phyloP scores from a whole-genome alignment of 2,329 filamentous ascomycete species.

The Colletotrichum graminicola region DNA sequence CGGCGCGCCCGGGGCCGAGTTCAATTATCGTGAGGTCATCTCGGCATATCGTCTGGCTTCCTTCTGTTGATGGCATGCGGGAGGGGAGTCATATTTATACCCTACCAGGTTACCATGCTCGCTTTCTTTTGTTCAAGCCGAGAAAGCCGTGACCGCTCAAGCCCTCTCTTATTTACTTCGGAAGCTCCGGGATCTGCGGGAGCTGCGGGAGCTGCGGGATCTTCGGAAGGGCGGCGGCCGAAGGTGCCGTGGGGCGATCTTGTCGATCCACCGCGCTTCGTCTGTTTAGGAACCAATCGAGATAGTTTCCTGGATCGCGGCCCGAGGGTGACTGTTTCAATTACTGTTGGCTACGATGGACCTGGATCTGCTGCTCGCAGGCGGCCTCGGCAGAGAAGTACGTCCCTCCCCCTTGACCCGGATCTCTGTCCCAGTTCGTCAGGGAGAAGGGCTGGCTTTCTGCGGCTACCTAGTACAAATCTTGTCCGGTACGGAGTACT shows the following conservation, averaged over 20 bases:
- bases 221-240: conserved; percentile 11
- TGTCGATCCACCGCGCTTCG: background rate
- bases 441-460: background rate
- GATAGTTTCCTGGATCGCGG: background rate
- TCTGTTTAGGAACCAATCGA: background rate
- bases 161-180: background rate
- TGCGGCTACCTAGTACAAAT: background rate
- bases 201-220: background rate
- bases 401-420: background rate
- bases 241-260: conserved; percentile 3
- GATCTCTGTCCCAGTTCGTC: background rate
- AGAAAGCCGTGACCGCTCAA: conserved; percentile 13
- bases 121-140: conserved; percentile 15
- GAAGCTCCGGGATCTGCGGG: background rate
- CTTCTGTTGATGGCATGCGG: background rate
- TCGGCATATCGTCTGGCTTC: background rate
- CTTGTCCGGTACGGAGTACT: background rate
- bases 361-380: background rate
- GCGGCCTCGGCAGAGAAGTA: background rate
- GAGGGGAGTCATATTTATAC: background rate
- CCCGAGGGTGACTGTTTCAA: no score
- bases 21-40: no score
- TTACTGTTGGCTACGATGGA: background rate
- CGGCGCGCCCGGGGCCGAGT: background rate
- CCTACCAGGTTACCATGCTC: background rate